Evolutionary conservation across 352 stramenopile species (phyloP), one percentile per base, ranked within the genome.

Genomic region (Pythium biforme): DNA sequence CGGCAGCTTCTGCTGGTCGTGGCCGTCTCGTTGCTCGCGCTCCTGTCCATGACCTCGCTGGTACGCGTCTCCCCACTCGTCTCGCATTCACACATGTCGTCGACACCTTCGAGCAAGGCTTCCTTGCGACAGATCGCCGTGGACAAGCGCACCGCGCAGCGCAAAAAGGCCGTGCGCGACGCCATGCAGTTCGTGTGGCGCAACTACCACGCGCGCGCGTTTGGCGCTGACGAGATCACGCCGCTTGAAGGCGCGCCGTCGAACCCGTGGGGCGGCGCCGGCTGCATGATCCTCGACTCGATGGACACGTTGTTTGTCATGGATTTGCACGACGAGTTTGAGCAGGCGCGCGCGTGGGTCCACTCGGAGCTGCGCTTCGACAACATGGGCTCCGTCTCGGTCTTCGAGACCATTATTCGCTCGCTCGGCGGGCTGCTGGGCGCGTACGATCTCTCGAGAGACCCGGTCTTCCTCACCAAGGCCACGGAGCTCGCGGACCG

Each of bases 391-490:
- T 69, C 80, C 19, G 80, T 99, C 4, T 98, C 90, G 27, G 83
- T 99, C 22, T 99, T 99, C 79, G 98, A 99, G 83, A 99, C 96
- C 4, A 99, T 97, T 40, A 99, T 99, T 81, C 92, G 97, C 22
- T 90, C 92, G 65, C 79, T 99, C 8, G 98, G 97, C 20, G 98
- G 98, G 11, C 79, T 99, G 5, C 84, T 99, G 19, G 92, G 92
- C 33, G 97, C 97, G 0, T 99, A 98, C 74, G 89, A 97, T 63
- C 68, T 99, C 40, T 91, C 93, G 12, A 56, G 69, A 2, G 88
- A 97, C 70, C 43, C 17, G 1, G 64, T 94, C 17, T 97, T 99
- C 69, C 83, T 98, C 33, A 70, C 92, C n/a, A 96, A 98, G 63
- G 97, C 97, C 10, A 61, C 83, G 25, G 95, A 99, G 68, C 82